Evolutionary conservation across 176 grass and related monocot species (phyloP), one percentile per base, ranked within the genome.

Genomic region (Metroxylon sagu): DNA sequence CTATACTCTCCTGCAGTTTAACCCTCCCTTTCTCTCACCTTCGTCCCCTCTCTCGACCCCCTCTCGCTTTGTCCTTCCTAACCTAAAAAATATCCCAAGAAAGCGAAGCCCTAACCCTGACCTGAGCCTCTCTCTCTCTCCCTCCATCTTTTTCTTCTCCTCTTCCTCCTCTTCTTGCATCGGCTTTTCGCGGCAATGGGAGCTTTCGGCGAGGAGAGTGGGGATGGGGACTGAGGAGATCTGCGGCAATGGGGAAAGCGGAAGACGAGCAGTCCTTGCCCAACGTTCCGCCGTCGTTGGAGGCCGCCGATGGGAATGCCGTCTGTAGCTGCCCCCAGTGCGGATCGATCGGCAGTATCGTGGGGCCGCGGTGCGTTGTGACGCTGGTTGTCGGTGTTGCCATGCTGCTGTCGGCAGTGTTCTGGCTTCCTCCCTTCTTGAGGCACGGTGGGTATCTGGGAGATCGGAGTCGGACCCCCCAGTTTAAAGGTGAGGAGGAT

Each of bases 381-480:
- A 76, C 74, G 65, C 64, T 89, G 53, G 53, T 95, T 39, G 76
- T 95, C 61, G 76, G 85, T 31, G 72, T 58, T 2, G 85, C 85
- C 39, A 76, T 95, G 58, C 28, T 72, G 58, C 73, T 95, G 18
- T 80, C 82, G 26, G 85, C 71, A 39, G 39, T 83, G 49, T 95
- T 95, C 85, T 80, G 79, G 85, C 61, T 95, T 23, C 85, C 79
- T 63, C 89, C 82, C 4, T 89, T 89, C 60, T 27, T 53, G n/a
- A 64, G 78, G 14, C 76, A 62, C 62, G n/a, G 66, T 25, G 25
- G 56, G 5, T n/a, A 27, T 28, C 25, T 26, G 26, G 66, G 19
- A 61, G 75, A 57, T 15, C 49, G 28, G 52, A 76, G 56, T 49
- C 55, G 64, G 26, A 73, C 61, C 16, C 81, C 50, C 25, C 53